Evolutionary conservation across 768 basidiomycete genomes (phyloP), one percentile per base, ranked within the genome.

Genomic region (Lentinula edodes): DNA sequence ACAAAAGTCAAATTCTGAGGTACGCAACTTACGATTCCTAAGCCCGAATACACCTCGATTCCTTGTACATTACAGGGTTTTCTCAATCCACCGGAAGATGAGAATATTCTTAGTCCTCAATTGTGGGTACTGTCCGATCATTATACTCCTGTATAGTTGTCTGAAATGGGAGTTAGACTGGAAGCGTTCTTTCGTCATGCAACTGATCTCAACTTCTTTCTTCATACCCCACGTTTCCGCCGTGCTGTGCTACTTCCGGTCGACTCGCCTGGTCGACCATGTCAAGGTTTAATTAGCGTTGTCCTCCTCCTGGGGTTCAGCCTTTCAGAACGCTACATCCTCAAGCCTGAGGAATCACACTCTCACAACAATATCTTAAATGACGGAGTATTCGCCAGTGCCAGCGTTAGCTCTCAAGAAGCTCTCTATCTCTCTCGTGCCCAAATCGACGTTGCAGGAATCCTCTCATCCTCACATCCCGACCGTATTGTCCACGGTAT

Each of bases 141-240:
- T 28, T 28, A 28, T 28, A 28, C 28, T 28, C 28, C 28, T 28
- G 28, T 28, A 28, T 4, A 28, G 28, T 28, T 28, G 28, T 28
- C 28, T 28, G 28, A 28, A 28, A 28, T 3, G 28, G 3, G 28
- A 28, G 28, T 7, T 23, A 89, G 88, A 43, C 69, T 88, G 4
- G 81, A 86, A 66, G 74, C 74, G 20, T 85, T 93, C 67, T 69
- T 85, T 12, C 83, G 80, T 16, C 78, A 89, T 65, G 78, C 82
- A 0, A 69, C 75, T 39, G 80, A 85, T 65, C 78, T 89, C 61
- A 87, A 86, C 6, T 84, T 91, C 67, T 91, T 90, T 70, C 81
- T 92, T 59, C 72, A 78, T 61, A 66, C 71, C 6, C 60, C 76
- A 9, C 78, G 84, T 41, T 80, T 87, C 63, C 80, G 80, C 46